Conservation (phyloP, 192 early-diverging fungal species). For the Phycomyces nitens region DNA sequence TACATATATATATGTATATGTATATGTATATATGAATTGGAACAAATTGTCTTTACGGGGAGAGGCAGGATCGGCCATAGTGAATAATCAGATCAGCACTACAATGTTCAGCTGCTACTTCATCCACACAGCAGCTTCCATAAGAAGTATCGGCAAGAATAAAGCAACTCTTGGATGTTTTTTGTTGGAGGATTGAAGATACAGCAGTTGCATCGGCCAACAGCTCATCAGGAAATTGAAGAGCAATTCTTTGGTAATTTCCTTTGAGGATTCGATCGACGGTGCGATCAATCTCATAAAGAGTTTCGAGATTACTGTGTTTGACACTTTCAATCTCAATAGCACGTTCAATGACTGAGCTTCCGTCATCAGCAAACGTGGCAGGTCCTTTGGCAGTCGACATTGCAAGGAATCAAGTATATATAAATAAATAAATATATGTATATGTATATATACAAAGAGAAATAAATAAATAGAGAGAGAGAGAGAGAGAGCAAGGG, state of each 20-base stretch:
- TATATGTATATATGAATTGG: not conserved
- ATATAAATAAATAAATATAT: not conserved
- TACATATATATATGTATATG: too few relatives aligned
- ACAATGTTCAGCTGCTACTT: slow-evolving; percentile 91
- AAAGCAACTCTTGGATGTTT: slow-evolving; percentile 55
- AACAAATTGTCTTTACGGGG: slow-evolving; percentile 45
- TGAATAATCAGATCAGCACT: slow-evolving; percentile 87
- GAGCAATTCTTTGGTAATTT: slow-evolving; percentile 57
- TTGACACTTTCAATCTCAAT: slow-evolving; percentile 35
- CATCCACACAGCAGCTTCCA: slow-evolving; percentile 97
- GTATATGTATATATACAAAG: slow-evolving; percentile 43
- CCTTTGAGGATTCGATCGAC: slow-evolving; percentile 44
- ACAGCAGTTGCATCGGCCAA: slow-evolving; percentile 69
- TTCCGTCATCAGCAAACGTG: slow-evolving; percentile 67
- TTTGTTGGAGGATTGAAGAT: slow-evolving; percentile 45
- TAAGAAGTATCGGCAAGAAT: slow-evolving; percentile 95
- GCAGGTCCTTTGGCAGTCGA: slow-evolving; percentile 43
- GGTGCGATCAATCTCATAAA: slow-evolving; percentile 68
- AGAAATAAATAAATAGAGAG: not conserved
- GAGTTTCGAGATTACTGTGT: slow-evolving; percentile 37
- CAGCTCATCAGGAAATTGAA: slow-evolving; percentile 95
- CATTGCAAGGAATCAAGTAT: slow-evolving; percentile 47
- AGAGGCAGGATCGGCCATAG: slow-evolving; percentile 90
- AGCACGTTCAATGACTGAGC: slow-evolving; percentile 54
- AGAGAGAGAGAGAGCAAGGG: not conserved